phyloP scores from a whole-genome alignment of 2,329 filamentous ascomycete species.

The Huntiella omanensis region DNA sequence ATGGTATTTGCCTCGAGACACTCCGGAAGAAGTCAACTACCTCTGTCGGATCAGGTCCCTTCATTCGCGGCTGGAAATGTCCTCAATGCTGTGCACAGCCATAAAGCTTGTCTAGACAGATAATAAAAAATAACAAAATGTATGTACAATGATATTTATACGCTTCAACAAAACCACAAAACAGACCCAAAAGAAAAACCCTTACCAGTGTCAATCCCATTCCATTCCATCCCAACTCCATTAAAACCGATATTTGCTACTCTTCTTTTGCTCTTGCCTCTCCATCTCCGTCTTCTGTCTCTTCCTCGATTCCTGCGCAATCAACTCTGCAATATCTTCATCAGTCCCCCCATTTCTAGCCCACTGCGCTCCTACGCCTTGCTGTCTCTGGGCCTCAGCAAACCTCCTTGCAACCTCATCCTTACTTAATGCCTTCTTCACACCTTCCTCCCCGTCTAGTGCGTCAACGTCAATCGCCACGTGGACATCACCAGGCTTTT shows the following conservation, averaged over 20 bases:
- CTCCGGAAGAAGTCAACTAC: neutral
- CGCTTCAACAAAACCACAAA: neutral
- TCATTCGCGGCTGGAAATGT: constrained; percentile 8
- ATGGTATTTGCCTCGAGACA: constrained; percentile 6
- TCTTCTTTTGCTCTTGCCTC: constrained; percentile 45
- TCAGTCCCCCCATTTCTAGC: constrained; percentile 32
- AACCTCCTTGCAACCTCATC: constrained; percentile 68
- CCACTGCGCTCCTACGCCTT: constrained; percentile 50
- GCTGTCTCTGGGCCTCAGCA: constrained; percentile 49
- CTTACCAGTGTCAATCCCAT: neutral
- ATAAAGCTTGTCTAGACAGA: neutral
- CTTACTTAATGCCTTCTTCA: constrained; percentile 39
- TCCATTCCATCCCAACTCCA: neutral
- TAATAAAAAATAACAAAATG: neutral
- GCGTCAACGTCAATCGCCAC: constrained; percentile 78
- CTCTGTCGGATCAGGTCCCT: constrained; percentile 4
- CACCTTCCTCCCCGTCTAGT: constrained; percentile 50
- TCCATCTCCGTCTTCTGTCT: constrained; percentile 76
- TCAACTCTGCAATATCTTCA: constrained; percentile 89
- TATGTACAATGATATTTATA: neutral
- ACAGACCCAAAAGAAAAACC: neutral
- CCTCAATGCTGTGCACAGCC: neutral
- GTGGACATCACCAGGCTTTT: constrained; percentile 92
- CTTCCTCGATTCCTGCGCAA: constrained; percentile 82
- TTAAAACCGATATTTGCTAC: constrained; percentile 29